These are phyloP conservation scores for Fistulifera solaris DNA, from an alignment of 108 stramenopile genomes.

Conservation along the genomic window DNA sequence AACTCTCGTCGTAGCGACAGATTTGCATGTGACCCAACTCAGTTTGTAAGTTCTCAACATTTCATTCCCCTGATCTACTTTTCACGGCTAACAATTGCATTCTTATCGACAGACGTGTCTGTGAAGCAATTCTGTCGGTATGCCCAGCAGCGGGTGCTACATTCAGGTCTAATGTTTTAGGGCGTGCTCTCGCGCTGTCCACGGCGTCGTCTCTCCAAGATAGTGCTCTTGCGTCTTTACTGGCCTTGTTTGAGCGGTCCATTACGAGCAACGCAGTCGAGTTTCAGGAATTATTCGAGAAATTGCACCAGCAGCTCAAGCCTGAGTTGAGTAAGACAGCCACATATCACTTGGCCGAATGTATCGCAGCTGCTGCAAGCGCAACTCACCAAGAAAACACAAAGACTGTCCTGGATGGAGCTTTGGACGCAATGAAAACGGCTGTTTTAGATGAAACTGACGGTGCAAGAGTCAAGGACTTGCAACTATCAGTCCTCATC, in stretches of 20 bases:
- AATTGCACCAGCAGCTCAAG: constrained; percentile 41
- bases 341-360: constrained; percentile 71
- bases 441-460: constrained; percentile 29
- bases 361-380: constrained; percentile 63
- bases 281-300: constrained; percentile 58
- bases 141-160: constrained; percentile 46
- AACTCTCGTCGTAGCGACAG: constrained; percentile 71
- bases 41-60: constrained; percentile 35
- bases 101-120: constrained; percentile 19
- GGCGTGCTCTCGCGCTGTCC: constrained; percentile 64
- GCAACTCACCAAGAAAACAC: constrained; percentile 38
- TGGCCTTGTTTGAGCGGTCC: constrained; percentile 57
- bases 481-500: constrained; percentile 77
- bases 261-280: constrained; percentile 45
- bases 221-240: constrained; percentile 65
- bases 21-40: constrained; percentile 88
- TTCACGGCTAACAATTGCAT: background rate
- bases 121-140: constrained; percentile 52
- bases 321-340: constrained; percentile 45
- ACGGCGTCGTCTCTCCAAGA: constrained; percentile 88
- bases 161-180: constrained; percentile 57
- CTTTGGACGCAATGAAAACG: constrained; percentile 14
- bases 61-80: background rate
- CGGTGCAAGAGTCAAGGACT: constrained; percentile 18
- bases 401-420: constrained; percentile 25